These are phyloP conservation scores for Aplosporella prunicola DNA, from an alignment of 2,329 filamentous ascomycete genomes.

Conservation along the genomic window DNA sequence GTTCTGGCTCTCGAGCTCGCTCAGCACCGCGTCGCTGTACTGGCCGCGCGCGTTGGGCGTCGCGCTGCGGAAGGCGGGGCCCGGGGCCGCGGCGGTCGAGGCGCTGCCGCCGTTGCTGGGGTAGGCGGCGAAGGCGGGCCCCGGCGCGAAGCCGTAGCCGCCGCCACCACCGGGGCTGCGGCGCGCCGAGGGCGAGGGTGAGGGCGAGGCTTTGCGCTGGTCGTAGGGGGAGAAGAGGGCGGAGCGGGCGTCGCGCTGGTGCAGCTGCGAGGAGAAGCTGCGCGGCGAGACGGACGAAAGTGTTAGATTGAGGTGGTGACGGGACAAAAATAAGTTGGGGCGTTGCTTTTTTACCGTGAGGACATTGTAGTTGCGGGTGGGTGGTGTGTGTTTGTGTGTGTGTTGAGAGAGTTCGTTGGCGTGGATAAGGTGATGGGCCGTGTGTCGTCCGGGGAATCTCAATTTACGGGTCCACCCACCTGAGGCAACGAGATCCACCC, in stretches of 20 bases:
- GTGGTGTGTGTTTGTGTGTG: too few species aligned
- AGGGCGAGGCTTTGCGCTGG: constrained; percentile 25
- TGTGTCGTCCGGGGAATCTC: too few species aligned
- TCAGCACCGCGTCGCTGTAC: constrained; percentile 84
- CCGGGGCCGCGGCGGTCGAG: constrained; percentile 2
- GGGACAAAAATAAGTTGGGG: too few species aligned
- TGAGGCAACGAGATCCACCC: too few species aligned
- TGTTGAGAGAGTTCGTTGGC: too few species aligned
- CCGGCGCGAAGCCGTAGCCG: constrained; percentile 9
- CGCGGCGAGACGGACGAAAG: background rate
- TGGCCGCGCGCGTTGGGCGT: constrained; percentile 59
- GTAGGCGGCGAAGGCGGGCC: constrained; percentile 26
- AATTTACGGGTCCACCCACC: too few species aligned
- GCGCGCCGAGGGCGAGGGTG: constrained; percentile 18
- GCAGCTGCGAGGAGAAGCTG: constrained; percentile 16
- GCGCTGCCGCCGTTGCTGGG: too few species aligned
- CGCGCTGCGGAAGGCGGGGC: constrained; percentile 27
- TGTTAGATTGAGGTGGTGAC: too few species aligned
- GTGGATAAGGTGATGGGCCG: too few species aligned
- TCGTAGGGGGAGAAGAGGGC: constrained; percentile 34
- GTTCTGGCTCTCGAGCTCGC: constrained; percentile 92
- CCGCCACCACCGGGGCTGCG: constrained; percentile 12
- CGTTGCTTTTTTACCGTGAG: too few species aligned
- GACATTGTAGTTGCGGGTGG: too few species aligned
- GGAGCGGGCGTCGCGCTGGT: constrained; percentile 21